Base-by-base conservation (phyloP, 139 green algal species). In the Coccomyxa sp. region DNA sequence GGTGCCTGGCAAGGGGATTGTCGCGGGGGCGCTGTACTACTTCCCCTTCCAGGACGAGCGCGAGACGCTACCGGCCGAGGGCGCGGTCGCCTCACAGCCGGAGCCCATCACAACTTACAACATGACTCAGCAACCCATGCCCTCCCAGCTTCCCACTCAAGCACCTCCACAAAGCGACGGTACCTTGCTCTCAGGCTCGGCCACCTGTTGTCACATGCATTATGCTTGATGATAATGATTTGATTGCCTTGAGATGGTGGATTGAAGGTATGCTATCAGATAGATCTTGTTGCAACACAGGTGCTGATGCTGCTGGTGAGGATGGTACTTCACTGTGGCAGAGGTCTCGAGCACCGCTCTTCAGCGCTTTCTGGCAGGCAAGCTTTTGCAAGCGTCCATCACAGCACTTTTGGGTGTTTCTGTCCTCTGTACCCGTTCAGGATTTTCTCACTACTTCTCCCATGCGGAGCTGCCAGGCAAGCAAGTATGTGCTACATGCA, bases 1-100 rank as follows among this genome's bases (percentile, higher is more conserved):
- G 13, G 93, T 97, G 77, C 91, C 90, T 13, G 91, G 86, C 76
- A 90, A 86, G 84, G 93, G 93, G 25, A 83, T 30, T 17, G 93
- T 96, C 13, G 85, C 90, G 23, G 93, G 91, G 12, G 88, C 94
- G 58, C 84, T 96, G 30, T 94, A 89, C 86, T 96, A 96, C 87
- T 96, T 94, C 63, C 93, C 93, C 11, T 95, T 84, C 77, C 77
- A 90, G 58, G 82, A 92, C 76, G 93, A 89, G 68, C 13, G 45
- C 14, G 93, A 96, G 88, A 94, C 89, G 0, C 76, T 95, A 67
- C 93, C 93, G 0, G 27, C 81, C 38, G 89, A 91, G 59, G 87
- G 90, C 66, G 57, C 76, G 1, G 67, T 68, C 79, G 79, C 79
- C 67, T 25, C 63, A 28, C 31, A 60, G 67, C 51, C 77, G 45